Evolutionary conservation across 2,329 filamentous ascomycete species (phyloP), one percentile per base, ranked within the genome.

Genomic region (Xylariaceae sp.): DNA sequence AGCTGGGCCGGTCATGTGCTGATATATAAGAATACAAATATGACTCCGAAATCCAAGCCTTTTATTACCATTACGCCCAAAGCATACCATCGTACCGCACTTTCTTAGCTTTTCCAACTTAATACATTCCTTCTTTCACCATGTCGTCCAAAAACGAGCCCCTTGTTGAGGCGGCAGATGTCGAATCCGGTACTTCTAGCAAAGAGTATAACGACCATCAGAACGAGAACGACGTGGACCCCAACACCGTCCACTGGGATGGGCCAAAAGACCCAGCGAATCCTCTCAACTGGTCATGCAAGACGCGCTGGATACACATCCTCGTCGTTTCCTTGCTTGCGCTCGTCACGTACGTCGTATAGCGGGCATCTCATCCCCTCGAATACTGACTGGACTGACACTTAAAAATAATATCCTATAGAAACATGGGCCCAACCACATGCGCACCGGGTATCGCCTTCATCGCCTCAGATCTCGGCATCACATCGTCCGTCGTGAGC

Each of bases 211-310:
- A 12, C n/a, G 19, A n/a, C 15, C 12, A 14, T 24, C n/a, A n/a
- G n/a, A n/a, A n/a, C n/a, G n/a, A n/a, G n/a, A 18, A 12, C 12
- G 8, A 12, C 4, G 14, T 16, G 12, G n/a, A 36, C 8, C 24
- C 34, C 3, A 31, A 36, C 13, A n/a, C 31, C 3, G 34, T 36
- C n/a, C 26, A 36, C 34, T 36, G 34, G 34, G 34, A 36, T 15
- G 17, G 27, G 2, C 27, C 34, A 3, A 15, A 16, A 9, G 34
- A 31, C 7, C 26, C 27, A 13, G 5, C 17, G 11, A 30, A 36
- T n/a, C 34, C 34, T 4, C 27, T n/a, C 3, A 36, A 36, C n/a
- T 36, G 34, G 34, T 8, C 26, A 24, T 6, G 7, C 21, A 24
- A 11, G 21, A 24, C 11, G 21, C 21, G 21, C 21, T 24, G 21